Conservation (phyloP, 2,329 filamentous ascomycete species). For the Fusarium zealandicum region DNA sequence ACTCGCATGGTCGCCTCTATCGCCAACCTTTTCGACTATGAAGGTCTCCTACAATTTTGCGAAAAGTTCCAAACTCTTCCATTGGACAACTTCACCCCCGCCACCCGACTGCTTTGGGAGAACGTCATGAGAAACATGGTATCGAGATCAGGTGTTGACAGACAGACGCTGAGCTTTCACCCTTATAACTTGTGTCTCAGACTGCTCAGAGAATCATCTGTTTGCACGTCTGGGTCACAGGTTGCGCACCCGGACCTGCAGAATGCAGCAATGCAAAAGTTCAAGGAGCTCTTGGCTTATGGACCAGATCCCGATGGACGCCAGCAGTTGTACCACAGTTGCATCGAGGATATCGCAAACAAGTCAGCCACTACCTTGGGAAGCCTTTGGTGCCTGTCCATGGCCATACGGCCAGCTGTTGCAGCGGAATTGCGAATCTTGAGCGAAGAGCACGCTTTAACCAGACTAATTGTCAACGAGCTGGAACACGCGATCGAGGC, state of each 20-base stretch:
- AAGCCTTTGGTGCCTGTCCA: constrained; percentile 71
- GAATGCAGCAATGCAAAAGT: constrained; percentile 65
- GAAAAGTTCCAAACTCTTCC: constrained; percentile 72
- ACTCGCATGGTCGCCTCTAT: constrained; percentile 67
- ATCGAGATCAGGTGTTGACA: constrained; percentile 52
- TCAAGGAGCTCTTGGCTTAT: constrained; percentile 65
- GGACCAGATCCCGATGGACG: constrained; percentile 64
- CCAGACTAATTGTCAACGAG: constrained; percentile 69
- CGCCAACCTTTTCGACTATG: constrained; percentile 56
- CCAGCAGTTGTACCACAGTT: constrained; percentile 68
- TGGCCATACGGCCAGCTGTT: constrained; percentile 56
- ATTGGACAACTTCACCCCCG: constrained; percentile 66
- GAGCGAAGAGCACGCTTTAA: constrained; percentile 66
- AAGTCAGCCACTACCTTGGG: constrained; percentile 72
- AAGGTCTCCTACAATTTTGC: constrained; percentile 69
- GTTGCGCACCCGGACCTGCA: constrained; percentile 69
- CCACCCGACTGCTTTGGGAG: constrained; percentile 69
- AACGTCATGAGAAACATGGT: constrained; percentile 59
- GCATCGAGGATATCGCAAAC: constrained; percentile 71
- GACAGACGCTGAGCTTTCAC: constrained; percentile 47
- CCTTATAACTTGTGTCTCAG: constrained; percentile 66
- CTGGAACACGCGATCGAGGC: constrained; percentile 60
- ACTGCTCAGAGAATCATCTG: constrained; percentile 74
- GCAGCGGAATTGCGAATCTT: constrained; percentile 63
- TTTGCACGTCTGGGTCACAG: constrained; percentile 59